Evolutionary conservation across 2,329 filamentous ascomycete genomes (phyloP).

Genomic region (Xylariomycetidae sp.): DNA sequence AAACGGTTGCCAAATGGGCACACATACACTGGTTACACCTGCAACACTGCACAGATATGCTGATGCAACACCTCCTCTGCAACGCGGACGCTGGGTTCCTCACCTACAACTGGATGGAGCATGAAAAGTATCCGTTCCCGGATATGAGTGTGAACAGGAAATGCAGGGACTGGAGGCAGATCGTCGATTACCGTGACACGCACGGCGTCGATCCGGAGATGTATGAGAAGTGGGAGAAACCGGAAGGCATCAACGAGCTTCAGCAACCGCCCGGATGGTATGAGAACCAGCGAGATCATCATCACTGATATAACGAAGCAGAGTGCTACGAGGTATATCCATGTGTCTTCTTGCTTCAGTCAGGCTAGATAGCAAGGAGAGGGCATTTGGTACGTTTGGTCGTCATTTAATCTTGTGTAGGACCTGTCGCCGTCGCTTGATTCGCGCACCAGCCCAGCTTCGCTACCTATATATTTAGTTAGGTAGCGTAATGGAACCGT

Average conservation of each 20-base stretch:
- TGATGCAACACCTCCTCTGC: slow-evolving; percentile 29
- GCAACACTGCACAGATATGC: slow-evolving; percentile 30
- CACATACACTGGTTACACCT: slow-evolving; percentile 22
- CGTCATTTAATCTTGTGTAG: no score
- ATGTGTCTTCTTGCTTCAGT: no score
- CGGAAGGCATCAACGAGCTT: background rate
- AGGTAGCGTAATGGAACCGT: no score
- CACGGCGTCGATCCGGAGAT: slow-evolving; percentile 13
- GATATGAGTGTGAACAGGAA: slow-evolving; percentile 29
- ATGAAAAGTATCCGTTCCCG: slow-evolving; percentile 24
- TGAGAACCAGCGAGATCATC: no score
- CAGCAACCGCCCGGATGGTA: no score
- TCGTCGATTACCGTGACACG: slow-evolving; percentile 11
- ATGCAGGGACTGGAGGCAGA: slow-evolving; percentile 28
- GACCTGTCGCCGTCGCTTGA: no score
- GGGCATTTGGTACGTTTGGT: no score
- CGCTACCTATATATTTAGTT: no score
- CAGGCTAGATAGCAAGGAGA: no score
- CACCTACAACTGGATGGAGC: slow-evolving; percentile 29
- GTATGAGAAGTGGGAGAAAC: slow-evolving; percentile 3
- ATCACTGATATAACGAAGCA: no score
- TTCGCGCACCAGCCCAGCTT: no score
- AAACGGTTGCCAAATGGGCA: slow-evolving; percentile 9
- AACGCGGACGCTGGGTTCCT: slow-evolving; percentile 29
- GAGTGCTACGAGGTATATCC: no score